These are phyloP conservation scores for Euphorbia schlechtendalii DNA, from an alignment of 441 rosid genomes.

Conservation along the genomic window DNA sequence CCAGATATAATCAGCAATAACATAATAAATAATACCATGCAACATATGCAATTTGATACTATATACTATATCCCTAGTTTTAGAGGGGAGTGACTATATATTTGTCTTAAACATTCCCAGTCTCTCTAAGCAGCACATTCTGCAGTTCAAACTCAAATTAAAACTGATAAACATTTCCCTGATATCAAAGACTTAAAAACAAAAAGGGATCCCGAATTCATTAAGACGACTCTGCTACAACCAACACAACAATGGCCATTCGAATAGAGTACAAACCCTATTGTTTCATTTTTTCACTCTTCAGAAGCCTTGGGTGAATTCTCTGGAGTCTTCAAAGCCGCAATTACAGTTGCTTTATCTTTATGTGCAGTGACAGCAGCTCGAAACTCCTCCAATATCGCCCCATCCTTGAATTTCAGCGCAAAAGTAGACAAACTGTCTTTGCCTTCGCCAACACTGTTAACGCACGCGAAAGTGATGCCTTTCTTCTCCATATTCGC, in stretches of 20 bases:
- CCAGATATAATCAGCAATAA: neutral
- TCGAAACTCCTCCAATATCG: slow-evolving; percentile 55
- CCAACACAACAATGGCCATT: slow-evolving; percentile 12
- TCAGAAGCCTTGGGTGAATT: slow-evolving; percentile 63
- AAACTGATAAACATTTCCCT: slow-evolving; percentile 18
- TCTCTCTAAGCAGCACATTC: slow-evolving; percentile 19
- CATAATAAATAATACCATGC: slow-evolving; percentile 3
- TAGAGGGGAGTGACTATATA: slow-evolving; percentile 17
- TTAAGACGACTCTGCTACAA: slow-evolving; percentile 20
- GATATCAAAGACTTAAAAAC: too few relatives aligned
- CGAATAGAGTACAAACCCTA: too few relatives aligned
- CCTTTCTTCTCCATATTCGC: slow-evolving; percentile 84
- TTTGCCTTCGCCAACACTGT: slow-evolving; percentile 51
- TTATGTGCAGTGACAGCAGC: slow-evolving; percentile 49
- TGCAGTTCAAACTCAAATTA: slow-evolving; percentile 17
- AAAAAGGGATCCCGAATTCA: slow-evolving; percentile 17
- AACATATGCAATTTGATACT: slow-evolving; percentile 13
- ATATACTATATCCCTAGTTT: slow-evolving; percentile 15
- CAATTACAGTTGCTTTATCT: slow-evolving; percentile 28
- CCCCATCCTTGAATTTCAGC: slow-evolving; percentile 65
- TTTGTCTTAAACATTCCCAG: slow-evolving; percentile 22
- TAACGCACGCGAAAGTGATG: slow-evolving; percentile 79
- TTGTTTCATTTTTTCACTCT: slow-evolving; percentile 26
- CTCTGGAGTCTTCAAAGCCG: slow-evolving; percentile 68
- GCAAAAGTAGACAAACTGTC: slow-evolving; percentile 75